These are phyloP conservation scores for Didymella pinodella DNA, from an alignment of 2,329 filamentous ascomycete species.

Conservation along the genomic window DNA sequence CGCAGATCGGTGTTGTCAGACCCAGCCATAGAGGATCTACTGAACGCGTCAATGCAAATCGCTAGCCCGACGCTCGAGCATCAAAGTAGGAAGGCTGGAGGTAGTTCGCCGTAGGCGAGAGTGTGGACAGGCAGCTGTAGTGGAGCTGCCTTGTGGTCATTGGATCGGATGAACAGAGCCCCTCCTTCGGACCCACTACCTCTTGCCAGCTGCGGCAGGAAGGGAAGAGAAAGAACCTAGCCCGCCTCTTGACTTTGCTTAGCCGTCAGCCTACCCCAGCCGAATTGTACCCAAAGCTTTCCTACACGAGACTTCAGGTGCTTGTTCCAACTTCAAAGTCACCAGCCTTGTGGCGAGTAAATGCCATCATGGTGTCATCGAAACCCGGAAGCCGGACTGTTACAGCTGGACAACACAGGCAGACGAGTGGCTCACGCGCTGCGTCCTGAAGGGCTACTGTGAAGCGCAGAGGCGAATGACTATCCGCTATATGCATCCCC, in stretches of 20 bases:
- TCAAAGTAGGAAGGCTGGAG: constrained; percentile 35
- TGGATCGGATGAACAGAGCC: constrained; percentile 35
- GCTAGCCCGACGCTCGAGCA: constrained; percentile 34
- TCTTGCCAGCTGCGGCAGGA: constrained; percentile 20
- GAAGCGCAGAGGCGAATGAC: constrained; percentile 5
- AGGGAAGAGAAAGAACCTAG: constrained; percentile 13
- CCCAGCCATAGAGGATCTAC: constrained; percentile 33
- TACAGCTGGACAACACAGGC: constrained; percentile 4
- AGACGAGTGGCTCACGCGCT: constrained; percentile 5
- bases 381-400: constrained; percentile 1
- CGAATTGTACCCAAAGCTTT: constrained; percentile 14
- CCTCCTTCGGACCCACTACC: constrained; percentile 33
- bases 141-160: constrained; percentile 25
- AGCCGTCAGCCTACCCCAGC: constrained; percentile 20
- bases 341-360: neutral
- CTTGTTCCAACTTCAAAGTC: constrained; percentile 15
- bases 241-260: constrained; percentile 34
- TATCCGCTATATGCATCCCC: constrained; percentile 8
- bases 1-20: constrained; percentile 30
- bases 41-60: constrained; percentile 42
- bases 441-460: neutral
- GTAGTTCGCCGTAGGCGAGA: constrained; percentile 21
- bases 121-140: constrained; percentile 17
- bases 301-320: constrained; percentile 2
- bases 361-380: constrained; percentile 9